phyloP scores from a whole-genome alignment of 495 filamentous ascomycete species.

The Aspergillus taichungensis region DNA sequence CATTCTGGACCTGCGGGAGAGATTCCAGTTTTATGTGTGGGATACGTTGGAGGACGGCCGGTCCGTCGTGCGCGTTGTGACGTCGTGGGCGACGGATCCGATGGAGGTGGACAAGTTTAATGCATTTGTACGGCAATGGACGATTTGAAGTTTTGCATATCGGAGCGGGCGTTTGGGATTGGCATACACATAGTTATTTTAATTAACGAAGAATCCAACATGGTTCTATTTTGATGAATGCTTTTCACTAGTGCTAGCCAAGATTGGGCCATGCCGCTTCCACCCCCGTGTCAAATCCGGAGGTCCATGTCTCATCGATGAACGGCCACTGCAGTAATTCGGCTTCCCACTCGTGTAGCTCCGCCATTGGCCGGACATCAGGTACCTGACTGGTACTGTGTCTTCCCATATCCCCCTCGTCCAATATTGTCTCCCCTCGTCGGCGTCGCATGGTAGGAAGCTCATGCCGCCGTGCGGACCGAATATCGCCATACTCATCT shows the following conservation, averaged over 20 bases:
- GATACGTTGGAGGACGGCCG: constrained; percentile 22
- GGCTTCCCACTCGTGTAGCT: constrained; percentile 24
- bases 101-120: constrained; percentile 29
- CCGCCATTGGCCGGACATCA: constrained; percentile 5
- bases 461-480: constrained; percentile 5
- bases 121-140: constrained; percentile 21
- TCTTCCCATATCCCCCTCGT: neutral
- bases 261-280: constrained; percentile 18
- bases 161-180: too few species aligned
- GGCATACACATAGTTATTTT: too few species aligned
- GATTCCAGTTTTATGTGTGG: constrained; percentile 29
- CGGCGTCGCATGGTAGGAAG: neutral
- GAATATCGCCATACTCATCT: constrained; percentile 39
- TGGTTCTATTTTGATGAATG: too few species aligned
- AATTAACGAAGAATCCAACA: too few species aligned
- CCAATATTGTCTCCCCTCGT: neutral
- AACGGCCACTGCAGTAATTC: constrained; percentile 42
- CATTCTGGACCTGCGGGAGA: constrained; percentile 17
- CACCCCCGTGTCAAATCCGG: constrained; percentile 30
- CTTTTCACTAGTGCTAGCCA: neutral
- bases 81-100: constrained; percentile 30
- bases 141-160: neutral
- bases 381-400: neutral
- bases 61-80: constrained; percentile 22
- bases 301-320: constrained; percentile 34